Percentiles rank a stretch among this genome's conserved stretches.
These are phyloP conservation scores for Fusarium napiforme DNA, from an alignment of 2,329 filamentous ascomycete genomes.

Conservation along the genomic window DNA sequence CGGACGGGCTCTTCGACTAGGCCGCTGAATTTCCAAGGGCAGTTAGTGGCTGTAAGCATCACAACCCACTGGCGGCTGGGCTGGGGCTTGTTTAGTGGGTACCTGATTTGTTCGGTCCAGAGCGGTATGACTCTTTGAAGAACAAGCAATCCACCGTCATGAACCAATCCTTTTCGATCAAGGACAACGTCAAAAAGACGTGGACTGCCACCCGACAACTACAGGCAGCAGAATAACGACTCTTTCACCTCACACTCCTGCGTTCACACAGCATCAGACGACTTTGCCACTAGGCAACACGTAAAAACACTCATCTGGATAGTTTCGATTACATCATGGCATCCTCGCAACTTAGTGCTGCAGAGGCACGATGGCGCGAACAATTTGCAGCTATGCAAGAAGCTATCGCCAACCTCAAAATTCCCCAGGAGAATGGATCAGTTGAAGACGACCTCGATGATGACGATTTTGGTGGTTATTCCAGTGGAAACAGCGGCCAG, in stretches of 20 bases:
- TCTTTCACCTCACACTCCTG: neutral
- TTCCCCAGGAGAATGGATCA: slow-evolving; percentile 53
- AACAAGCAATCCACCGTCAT: slow-evolving; percentile 20
- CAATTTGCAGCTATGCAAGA: slow-evolving; percentile 88
- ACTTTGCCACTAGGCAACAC: neutral
- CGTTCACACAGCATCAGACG: neutral
- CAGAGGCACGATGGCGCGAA: slow-evolving; percentile 78
- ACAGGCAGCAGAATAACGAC: slow-evolving; percentile 28
- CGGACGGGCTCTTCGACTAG: slow-evolving; percentile 29
- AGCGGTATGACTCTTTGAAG: slow-evolving; percentile 40
- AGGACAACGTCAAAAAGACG: slow-evolving; percentile 28
- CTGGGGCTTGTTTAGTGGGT: slow-evolving; percentile 34
- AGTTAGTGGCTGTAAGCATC: slow-evolving; percentile 26
- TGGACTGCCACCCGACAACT: slow-evolving; percentile 3
- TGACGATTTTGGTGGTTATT: slow-evolving; percentile 69
- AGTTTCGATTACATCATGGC: slow-evolving; percentile 46
- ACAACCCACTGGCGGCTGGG: slow-evolving; percentile 26
- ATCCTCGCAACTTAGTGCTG: slow-evolving; percentile 51
- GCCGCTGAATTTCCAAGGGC: slow-evolving; percentile 29
- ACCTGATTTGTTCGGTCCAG: neutral
- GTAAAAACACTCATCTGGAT: neutral
- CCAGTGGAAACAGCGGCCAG: slow-evolving; percentile 72
- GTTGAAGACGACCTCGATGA: slow-evolving; percentile 66
- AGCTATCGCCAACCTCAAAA: slow-evolving; percentile 78
- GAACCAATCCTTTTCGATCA: slow-evolving; percentile 29